These are phyloP conservation scores for Fusarium torulosum DNA, from an alignment of 2,329 filamentous ascomycete species.

Conservation along the genomic window DNA sequence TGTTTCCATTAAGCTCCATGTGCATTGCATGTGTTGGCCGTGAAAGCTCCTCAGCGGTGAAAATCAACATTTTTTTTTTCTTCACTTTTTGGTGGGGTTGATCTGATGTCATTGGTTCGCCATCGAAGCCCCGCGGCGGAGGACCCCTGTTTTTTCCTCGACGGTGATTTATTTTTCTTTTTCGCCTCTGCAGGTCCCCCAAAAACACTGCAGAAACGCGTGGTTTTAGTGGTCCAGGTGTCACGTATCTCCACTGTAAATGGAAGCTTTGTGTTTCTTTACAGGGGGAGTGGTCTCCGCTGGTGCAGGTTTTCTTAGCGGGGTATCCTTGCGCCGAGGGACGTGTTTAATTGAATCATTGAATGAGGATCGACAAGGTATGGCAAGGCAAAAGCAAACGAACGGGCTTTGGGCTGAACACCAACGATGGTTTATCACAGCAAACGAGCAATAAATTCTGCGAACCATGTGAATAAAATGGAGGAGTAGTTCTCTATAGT, in stretches of 20 bases:
- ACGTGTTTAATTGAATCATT: constrained; percentile 36
- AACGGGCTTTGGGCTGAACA: constrained; percentile 1
- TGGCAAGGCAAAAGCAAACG: background rate
- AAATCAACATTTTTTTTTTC: constrained; percentile 44
- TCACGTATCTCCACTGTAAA: constrained; percentile 32
- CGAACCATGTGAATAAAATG: background rate
- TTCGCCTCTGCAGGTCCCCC: constrained; percentile 32
- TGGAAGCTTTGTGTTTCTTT: constrained; percentile 29
- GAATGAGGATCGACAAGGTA: no score
- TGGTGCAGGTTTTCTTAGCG: constrained; percentile 29
- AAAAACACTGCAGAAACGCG: constrained; percentile 26
- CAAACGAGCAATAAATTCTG: background rate
- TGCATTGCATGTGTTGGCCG: constrained; percentile 8
- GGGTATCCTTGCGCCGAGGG: constrained; percentile 30
- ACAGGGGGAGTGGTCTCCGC: constrained; percentile 26
- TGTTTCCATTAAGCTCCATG: constrained; percentile 17
- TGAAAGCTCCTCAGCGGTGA: constrained; percentile 40
- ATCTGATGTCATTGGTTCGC: constrained; percentile 49
- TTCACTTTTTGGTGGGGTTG: constrained; percentile 42
- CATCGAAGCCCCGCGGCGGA: constrained; percentile 26
- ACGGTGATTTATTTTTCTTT: constrained; percentile 16
- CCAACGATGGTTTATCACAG: constrained; percentile 2
- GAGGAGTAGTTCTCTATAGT: no score
- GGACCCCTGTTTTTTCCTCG: constrained; percentile 41
- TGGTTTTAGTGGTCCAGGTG: constrained; percentile 35